These are phyloP conservation scores for Brassica nigra DNA, from an alignment of 345 rosid species.

Conservation along the genomic window DNA sequence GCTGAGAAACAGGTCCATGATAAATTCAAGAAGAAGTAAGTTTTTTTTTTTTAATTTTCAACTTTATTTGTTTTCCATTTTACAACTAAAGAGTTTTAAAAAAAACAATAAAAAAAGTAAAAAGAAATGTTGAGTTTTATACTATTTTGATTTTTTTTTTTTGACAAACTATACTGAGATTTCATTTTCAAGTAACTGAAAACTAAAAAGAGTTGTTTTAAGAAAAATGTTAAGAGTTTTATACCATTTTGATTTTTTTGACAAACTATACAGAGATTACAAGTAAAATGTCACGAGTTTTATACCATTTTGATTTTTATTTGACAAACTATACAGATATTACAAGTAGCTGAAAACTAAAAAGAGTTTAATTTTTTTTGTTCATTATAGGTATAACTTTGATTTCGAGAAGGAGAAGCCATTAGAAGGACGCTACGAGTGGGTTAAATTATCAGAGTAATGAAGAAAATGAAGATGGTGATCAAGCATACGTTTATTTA, in stretches of 20 bases:
- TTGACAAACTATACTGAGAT: too few species aligned
- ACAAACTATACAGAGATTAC: too few species aligned
- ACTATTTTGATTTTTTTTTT: too few species aligned
- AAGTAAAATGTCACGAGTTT: too few species aligned
- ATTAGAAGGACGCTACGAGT: slow-evolving; percentile 74
- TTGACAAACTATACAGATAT: too few species aligned
- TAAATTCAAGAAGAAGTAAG: slow-evolving; percentile 59
- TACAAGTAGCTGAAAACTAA: background rate
- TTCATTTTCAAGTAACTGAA: too few species aligned
- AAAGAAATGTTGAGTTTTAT: too few species aligned
- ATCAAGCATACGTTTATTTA: slow-evolving; percentile 15
- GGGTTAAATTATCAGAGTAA: slow-evolving; percentile 51
- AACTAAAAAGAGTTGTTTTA: too few species aligned
- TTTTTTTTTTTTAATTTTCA: background rate
- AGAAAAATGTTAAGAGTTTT: background rate
- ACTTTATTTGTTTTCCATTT: background rate
- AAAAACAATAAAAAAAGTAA: too few species aligned
- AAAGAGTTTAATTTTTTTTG: background rate
- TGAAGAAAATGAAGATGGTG: slow-evolving; percentile 7
- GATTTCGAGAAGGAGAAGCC: slow-evolving; percentile 66
- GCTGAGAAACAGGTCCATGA: slow-evolving; percentile 53
- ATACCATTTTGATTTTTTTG: too few species aligned
- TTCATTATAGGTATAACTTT: slow-evolving; percentile 58
- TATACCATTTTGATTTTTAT: too few species aligned
- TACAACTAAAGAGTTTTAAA: background rate